Evolutionary conservation across 805 yeast genomes (phyloP).

Genomic region (Metschnikowia gelsemii): DNA sequence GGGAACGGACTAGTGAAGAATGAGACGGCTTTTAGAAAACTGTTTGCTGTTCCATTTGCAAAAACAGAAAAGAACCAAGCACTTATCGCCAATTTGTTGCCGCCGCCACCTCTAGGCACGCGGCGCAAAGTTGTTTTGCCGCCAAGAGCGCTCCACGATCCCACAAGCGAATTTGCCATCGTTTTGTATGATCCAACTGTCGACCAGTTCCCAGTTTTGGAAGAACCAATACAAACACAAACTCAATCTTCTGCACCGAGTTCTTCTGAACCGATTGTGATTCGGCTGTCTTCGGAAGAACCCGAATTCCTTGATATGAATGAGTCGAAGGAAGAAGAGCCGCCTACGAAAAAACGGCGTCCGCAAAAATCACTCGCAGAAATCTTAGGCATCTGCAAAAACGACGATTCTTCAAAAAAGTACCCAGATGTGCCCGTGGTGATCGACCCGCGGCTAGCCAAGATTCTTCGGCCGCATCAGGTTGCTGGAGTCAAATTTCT

Average conservation of each 20-base stretch:
- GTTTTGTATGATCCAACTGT: slow-evolving; percentile 94
- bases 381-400: slow-evolving; percentile 66
- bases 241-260: background rate
- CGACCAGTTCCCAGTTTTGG: slow-evolving; percentile 49
- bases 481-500: slow-evolving; percentile 91
- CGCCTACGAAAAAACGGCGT: slow-evolving; percentile 34
- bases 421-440: slow-evolving; percentile 93
- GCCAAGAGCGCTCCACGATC: slow-evolving; percentile 96
- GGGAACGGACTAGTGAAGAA: slow-evolving; percentile 33
- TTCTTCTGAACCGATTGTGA: background rate
- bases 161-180: slow-evolving; percentile 87
- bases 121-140: slow-evolving; percentile 64
- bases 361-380: slow-evolving; percentile 73
- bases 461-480: slow-evolving; percentile 91
- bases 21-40: slow-evolving; percentile 41
- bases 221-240: background rate
- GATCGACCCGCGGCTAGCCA: slow-evolving; percentile 83
- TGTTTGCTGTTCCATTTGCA: slow-evolving; percentile 64
- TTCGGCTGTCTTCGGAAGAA: slow-evolving; percentile 14
- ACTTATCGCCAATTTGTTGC: slow-evolving; percentile 32
- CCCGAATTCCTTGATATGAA: slow-evolving; percentile 19
- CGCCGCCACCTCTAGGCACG: slow-evolving; percentile 87
- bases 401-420: slow-evolving; percentile 48
- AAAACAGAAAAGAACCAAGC: slow-evolving; percentile 34
- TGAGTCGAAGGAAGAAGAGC: slow-evolving; percentile 13